phyloP scores from a whole-genome alignment of 306 rosid species.

The Trifolium fragiferum region DNA sequence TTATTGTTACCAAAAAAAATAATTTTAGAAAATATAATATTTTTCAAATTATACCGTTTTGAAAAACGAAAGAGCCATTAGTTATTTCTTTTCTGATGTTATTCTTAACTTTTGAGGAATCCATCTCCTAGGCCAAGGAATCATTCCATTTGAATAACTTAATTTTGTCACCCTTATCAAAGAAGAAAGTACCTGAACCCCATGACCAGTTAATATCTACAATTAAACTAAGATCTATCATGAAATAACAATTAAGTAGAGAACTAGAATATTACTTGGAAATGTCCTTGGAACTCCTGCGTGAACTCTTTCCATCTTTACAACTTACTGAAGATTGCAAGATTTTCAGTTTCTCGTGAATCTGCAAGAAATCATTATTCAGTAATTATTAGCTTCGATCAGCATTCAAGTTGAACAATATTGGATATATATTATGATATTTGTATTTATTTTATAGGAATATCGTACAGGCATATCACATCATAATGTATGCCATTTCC shows the following conservation, averaged over 20 bases:
- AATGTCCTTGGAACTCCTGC: slow-evolving; percentile 56
- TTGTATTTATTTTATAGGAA: not conserved
- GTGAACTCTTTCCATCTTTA: slow-evolving; percentile 58
- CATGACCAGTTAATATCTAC: slow-evolving; percentile 20
- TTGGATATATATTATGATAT: not conserved
- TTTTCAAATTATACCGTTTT: slow-evolving; percentile 4
- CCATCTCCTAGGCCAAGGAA: slow-evolving; percentile 23
- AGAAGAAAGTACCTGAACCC: slow-evolving; percentile 16
- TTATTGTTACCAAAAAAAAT: not conserved
- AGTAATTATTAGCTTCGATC: slow-evolving; percentile 37
- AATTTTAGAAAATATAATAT: not conserved
- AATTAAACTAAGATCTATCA: slow-evolving; percentile 31
- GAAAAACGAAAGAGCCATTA: not conserved
- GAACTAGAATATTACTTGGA: slow-evolving; percentile 57
- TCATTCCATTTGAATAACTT: slow-evolving; percentile 5
- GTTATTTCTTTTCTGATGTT: not conserved
- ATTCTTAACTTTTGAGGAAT: slow-evolving; percentile 14
- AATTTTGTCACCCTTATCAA: slow-evolving; percentile 9
- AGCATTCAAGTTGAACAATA: slow-evolving; percentile 9
- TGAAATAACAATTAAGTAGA: slow-evolving; percentile 23
- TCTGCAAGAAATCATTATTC: slow-evolving; percentile 51
- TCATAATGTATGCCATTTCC: not conserved
- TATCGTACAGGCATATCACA: not conserved
- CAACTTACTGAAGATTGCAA: slow-evolving; percentile 58
- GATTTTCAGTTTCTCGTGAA: slow-evolving; percentile 66